Evolutionary conservation across 305 asterid species (phyloP), one percentile per base, ranked within the genome.

Genomic region (Plantago coronopus): DNA sequence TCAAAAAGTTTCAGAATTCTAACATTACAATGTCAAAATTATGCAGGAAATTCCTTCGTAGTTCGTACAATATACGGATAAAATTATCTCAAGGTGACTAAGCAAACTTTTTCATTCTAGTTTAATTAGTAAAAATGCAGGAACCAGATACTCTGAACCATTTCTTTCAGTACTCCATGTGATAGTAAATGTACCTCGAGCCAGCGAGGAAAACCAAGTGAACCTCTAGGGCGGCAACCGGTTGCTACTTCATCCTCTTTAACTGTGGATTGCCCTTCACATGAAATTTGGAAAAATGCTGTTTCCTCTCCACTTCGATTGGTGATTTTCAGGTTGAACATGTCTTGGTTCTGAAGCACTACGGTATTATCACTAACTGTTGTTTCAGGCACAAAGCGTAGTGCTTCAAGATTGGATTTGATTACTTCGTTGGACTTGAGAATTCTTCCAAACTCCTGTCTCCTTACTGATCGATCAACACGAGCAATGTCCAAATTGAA

Each of bases 191-290:
- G 3, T 78, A 89, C 99, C 99, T 93, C 84, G 43, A 93, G 96
- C 97, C 97, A 93, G 21, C 87, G 86, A 3, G 99, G 99, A 56
- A 93, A 82, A 22, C 97, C 94, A 17, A 76, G 81, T 16, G 88
- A 80, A 66, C 84, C 97, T 67, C 99, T 74, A 7, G 87, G 83
- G 19, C 74, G 91, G 54, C 74, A 81, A 3, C 83, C 86, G 20
- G 82, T 59, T 59, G 80, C 59, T 46, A 63, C 73, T 53, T 72
- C 79, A 34, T 72, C 84, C 57, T 80, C 94, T 20, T 63, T 81
- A 74, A 75, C 44, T 64, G 79, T 66, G 69, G 94, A 72, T 66
- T 87, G 97, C 56, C 95, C 96, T 74, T 77, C 80, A 49, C 99
- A 89, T 20, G 62, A 15, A 44, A 93, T 78, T 47, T 83, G 86